Evolutionary conservation across 805 yeast genomes (phyloP), one percentile per base, ranked within the genome.

Genomic region (Candida coquimbonensis): DNA sequence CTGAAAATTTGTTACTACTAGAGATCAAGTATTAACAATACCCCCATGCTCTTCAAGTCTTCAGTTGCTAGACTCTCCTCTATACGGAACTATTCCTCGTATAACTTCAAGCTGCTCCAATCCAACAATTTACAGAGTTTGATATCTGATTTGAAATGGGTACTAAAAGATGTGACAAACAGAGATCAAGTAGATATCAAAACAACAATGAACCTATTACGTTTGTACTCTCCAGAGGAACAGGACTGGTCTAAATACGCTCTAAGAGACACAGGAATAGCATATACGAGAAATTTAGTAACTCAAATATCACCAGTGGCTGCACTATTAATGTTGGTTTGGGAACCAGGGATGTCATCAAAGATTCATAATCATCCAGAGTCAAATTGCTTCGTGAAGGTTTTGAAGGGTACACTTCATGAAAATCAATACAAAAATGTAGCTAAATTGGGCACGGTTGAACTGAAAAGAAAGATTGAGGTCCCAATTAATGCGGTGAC

Each of bases 331-430:
- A 60, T 73, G 9, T 53, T 73, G 25, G 75, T 72, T 11, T 73
- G 77, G 77, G 60, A 65, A 29, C 77, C 77, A 1, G 71, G 70
- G 2, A 67, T 66, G 50, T 56, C 66, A 14, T 63, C 69, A 36
- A 72, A 74, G 38, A 70, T 73, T 44, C 77, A 73, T 53, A 72
- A 72, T 55, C 77, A 73, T 50, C 76, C 76, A 34, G 63, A 68
- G 39, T 75, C 77, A 11, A 75, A 73, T 54, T 72, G 76, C 52
- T 67, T 73, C 49, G 70, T 73, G 70, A 73, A 73, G 55, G 61
- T 72, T 34, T 52, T 73, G 46, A 64, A 67, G 47, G 77, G 56
- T 3, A 43, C 47, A 2, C 27, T 53, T 6, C 33, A 35, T 16
- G 56, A 52, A 33, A 45, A 37, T 13, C 39, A 48, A 35, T 50